Base-by-base conservation (phyloP, 805 yeast genomes). In the Candida methanosorbosa region DNA sequence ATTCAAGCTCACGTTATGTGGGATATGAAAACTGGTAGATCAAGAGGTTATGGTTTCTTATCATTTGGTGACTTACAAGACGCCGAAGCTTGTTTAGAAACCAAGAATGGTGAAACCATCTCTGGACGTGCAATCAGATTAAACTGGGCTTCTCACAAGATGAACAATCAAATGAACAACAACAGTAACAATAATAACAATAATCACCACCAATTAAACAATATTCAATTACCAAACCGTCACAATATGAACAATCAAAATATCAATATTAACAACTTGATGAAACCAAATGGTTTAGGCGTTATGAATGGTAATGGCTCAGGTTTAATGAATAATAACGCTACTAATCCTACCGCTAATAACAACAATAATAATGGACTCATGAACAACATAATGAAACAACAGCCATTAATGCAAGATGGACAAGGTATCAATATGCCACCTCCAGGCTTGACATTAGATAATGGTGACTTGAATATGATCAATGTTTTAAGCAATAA, bases 11-110 rank as follows among this genome's bases (percentile, higher is more conserved):
- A 86, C 46, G 95, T 86, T 22, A 87, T 86, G 95, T 86, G 96
- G 95, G 95, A 87, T 55, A 84, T 85, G 94, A 88, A 83, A 55
- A 81, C 92, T 18, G 92, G 94, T 29, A 69, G 95, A 52, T 84
- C 94, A 3, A 69, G 95, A 59, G 94, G 95, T 25, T 86, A 86
- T 52, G 95, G 96, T 2, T 86, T 87, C 57, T 92, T 85, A 11
- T 78, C 90, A 1, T 87, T 87, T 49, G 56, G 63, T 19, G 72
- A 69, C 18, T 72, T 68, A 41, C 58, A 63, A 15, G 90, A 84
- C 43, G 95, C 95, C 2, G 85, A 81, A 47, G 57, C 55, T 34
- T 94, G 94, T 20, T 62, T 84, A 43, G 69, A 68, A 37, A 59
- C 78, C 20, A 83, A 80, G 85, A 81, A 81, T 54, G 94, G 94